phyloP scores from a whole-genome alignment of 495 filamentous ascomycete genomes.

The Annulohypoxylon moriforme region DNA sequence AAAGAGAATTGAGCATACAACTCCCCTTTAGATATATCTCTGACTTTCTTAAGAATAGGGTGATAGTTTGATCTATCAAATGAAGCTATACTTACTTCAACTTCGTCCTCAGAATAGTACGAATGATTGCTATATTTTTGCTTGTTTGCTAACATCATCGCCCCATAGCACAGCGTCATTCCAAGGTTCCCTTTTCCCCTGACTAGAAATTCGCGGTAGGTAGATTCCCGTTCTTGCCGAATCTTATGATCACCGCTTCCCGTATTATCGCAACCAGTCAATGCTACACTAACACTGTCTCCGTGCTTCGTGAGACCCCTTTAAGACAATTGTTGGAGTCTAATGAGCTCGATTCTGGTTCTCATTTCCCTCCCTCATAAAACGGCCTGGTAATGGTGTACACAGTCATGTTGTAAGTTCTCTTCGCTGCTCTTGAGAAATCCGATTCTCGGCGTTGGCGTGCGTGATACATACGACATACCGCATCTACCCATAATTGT shows the following conservation, averaged over 20 bases:
- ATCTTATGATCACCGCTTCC: background rate
- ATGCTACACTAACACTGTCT: background rate
- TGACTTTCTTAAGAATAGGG: background rate
- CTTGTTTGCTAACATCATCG: background rate
- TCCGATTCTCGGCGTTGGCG: constrained; percentile 15
- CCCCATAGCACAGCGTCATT: background rate
- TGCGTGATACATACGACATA: constrained; percentile 38
- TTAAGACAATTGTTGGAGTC: background rate
- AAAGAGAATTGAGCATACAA: constrained; percentile 21
- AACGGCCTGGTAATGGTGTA: background rate
- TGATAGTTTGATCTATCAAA: background rate
- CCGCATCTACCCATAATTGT: background rate
- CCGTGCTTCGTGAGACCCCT: background rate
- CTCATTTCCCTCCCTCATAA: background rate
- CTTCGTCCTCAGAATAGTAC: background rate
- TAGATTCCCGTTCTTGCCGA: background rate
- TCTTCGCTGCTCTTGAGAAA: constrained; percentile 3
- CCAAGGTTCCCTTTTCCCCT: background rate
- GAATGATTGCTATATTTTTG: background rate
- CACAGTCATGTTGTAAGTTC: constrained; percentile 18
- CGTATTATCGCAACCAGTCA: background rate
- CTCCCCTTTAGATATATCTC: background rate
- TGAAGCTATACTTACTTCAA: background rate
- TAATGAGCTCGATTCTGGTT: background rate
- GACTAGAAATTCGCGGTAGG: background rate